These are phyloP conservation scores for Coemansia sp. DNA, from an alignment of 192 early-diverging fungal species.

Conservation along the genomic window DNA sequence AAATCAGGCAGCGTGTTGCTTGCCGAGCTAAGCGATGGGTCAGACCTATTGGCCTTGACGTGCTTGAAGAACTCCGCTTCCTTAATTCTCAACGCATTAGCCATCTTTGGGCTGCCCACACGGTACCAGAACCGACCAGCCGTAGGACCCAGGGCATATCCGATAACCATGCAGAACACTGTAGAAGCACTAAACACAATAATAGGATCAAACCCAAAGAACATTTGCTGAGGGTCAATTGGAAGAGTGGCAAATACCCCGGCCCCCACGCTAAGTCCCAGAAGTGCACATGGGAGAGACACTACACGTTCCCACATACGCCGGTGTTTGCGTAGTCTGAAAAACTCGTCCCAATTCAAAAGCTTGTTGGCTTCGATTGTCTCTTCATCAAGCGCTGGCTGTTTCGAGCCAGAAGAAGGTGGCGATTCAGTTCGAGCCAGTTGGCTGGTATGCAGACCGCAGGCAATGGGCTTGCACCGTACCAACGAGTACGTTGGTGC, in stretches of 20 bases:
- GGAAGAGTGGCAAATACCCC: slow-evolving; percentile 60
- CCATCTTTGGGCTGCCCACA: slow-evolving; percentile 49
- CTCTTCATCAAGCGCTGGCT: neutral
- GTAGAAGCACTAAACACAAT: slow-evolving; percentile 58
- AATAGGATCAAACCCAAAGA: slow-evolving; percentile 69
- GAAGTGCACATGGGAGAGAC: slow-evolving; percentile 57
- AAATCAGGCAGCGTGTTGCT: slow-evolving; percentile 85
- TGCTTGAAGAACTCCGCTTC: slow-evolving; percentile 64
- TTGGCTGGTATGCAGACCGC: neutral
- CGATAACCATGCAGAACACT: slow-evolving; percentile 59
- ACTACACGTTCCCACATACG: slow-evolving; percentile 64
- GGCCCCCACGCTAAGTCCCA: slow-evolving; percentile 53
- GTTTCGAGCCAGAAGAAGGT: neutral
- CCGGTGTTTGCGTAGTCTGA: slow-evolving; percentile 62
- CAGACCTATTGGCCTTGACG: slow-evolving; percentile 64
- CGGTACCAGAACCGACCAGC: slow-evolving; percentile 64
- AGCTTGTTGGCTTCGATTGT: neutral
- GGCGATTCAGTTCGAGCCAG: too few species aligned
- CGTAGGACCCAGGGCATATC: slow-evolving; percentile 66
- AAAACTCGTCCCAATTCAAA: slow-evolving; percentile 68
- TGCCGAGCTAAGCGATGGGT: slow-evolving; percentile 64
- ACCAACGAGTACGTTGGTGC: neutral
- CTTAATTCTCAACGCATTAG: slow-evolving; percentile 48
- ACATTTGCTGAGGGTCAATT: slow-evolving; percentile 62
- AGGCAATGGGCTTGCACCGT: neutral